Conservation (phyloP, 2,329 filamentous ascomycete genomes). For the Knufia fluminis region DNA sequence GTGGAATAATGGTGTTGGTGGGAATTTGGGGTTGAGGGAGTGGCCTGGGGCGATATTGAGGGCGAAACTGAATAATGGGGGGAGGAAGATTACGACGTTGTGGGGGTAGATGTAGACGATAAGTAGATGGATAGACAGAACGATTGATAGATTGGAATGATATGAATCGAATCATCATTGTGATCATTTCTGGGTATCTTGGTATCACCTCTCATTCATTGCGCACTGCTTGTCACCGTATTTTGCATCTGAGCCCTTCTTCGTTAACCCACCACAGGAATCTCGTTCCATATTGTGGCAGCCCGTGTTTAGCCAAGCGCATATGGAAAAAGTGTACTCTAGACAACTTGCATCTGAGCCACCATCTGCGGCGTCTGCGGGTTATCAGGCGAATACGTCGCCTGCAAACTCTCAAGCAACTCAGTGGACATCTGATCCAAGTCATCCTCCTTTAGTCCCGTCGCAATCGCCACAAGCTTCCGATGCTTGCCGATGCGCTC, state of each 20-base stretch:
- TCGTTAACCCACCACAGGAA: no score
- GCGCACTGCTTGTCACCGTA: no score
- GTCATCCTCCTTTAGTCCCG: conserved; percentile 39
- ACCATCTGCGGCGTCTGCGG: conserved; percentile 6
- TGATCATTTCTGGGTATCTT: not conserved
- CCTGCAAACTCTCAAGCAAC: conserved; percentile 36
- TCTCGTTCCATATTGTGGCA: no score
- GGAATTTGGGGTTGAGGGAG: conserved; percentile 22
- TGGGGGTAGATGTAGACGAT: not conserved
- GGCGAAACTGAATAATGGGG: conserved; percentile 33
- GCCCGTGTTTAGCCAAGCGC: no score
- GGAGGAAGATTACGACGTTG: conserved; percentile 29
- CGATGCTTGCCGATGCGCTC: conserved; percentile 40
- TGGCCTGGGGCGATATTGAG: conserved; percentile 39
- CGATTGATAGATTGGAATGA: no score
- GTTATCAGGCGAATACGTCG: conserved; percentile 8
- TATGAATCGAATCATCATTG: no score
- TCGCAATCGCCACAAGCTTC: conserved; percentile 38
- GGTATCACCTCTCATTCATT: not conserved
- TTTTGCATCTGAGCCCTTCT: no score
- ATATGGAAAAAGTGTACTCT: not conserved
- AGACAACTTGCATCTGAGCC: conserved; percentile 4
- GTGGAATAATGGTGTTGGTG: conserved; percentile 40
- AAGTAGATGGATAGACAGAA: not conserved
- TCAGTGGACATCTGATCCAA: conserved; percentile 40